Evolutionary conservation across 2,329 filamentous ascomycete species (phyloP).

Genomic region (Calonectria leucothoes): DNA sequence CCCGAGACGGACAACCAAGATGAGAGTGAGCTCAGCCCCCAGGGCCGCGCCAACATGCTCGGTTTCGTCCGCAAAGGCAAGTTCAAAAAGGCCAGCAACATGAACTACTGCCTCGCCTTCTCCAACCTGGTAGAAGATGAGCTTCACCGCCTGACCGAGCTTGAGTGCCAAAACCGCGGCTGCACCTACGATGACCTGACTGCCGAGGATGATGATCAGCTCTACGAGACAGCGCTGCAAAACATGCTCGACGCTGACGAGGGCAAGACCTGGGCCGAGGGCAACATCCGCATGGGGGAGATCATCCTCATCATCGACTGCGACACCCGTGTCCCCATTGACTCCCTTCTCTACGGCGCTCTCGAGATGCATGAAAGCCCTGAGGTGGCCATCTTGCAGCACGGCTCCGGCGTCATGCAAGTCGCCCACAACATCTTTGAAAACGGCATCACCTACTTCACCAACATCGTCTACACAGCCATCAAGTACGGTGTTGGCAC

Average conservation of each 20-base stretch:
- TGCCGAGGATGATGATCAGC: constrained; percentile 54
- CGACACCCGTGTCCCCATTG: constrained; percentile 71
- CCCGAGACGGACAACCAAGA: constrained; percentile 49
- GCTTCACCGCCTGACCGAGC: constrained; percentile 44
- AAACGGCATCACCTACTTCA: constrained; percentile 80
- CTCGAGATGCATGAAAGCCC: constrained; percentile 78
- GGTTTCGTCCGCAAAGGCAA: constrained; percentile 68
- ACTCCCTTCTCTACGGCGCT: constrained; percentile 77
- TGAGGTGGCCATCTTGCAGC: constrained; percentile 78
- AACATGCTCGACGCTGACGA: constrained; percentile 62
- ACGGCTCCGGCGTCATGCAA: constrained; percentile 81
- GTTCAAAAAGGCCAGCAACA: constrained; percentile 76
- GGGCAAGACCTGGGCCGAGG: constrained; percentile 66
- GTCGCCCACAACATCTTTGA: constrained; percentile 80
- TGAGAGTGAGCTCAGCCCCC: constrained; percentile 50
- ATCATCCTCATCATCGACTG: constrained; percentile 74
- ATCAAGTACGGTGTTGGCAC: constrained; percentile 78
- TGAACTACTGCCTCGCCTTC: constrained; percentile 72
- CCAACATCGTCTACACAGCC: constrained; percentile 79
- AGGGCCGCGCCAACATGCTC: constrained; percentile 49
- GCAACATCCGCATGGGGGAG: constrained; percentile 67
- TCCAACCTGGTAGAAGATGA: constrained; percentile 67
- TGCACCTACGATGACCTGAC: constrained; percentile 55
- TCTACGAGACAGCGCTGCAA: constrained; percentile 58
- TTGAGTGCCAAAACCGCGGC: constrained; percentile 33